Base-by-base conservation (phyloP, 192 early-diverging fungal genomes). In the Podochytrium sp. region DNA sequence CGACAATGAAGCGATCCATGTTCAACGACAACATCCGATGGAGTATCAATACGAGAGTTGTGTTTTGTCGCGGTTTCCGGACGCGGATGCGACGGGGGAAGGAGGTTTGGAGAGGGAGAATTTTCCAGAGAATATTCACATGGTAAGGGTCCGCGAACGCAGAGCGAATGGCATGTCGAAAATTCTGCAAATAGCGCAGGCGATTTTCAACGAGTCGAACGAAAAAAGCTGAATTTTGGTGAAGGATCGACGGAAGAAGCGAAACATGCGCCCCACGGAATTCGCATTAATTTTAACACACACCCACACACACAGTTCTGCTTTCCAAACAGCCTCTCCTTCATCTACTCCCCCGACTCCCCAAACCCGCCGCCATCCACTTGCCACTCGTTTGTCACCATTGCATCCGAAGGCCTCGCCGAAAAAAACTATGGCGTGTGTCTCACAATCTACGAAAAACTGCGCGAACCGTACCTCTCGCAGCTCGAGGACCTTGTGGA, bases 371-470 rank as follows among this genome's bases (percentile, higher is more conserved):
- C 80, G 7, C 71, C 78, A 37, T 70, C 74, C 42, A 85, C 67
- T 30, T 84, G 64, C 64, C 85, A 87, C 57, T 85, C 85, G 1
- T 87, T 87, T 78, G 85, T 87, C 18, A 57, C 85, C 80, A 80
- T 85, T 49, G 70, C 79, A 0, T 83, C 85, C n/a, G 78, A 82
- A 39, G 79, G 72, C 42, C 72, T 42, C 16, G 85, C 81, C 1
- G 57, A 50, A 4, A 80, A 80, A 61, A 37, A 14, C 23, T 87
- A 85, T 71, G 85, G 85, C 4, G 78, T 85, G 1, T 80, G 78
- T 60, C 63, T 87, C 29, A 75, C 71, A 25, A 47, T 81, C 23
- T 83, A 87, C 56, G 81, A 81, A 47, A 38, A 37, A 57, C 78
- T 81, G 23, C 73, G 59, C 34, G 64, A 73, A 10, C 58, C 77